A percentile compares a stretch with the other conserved stretches of the same genome.
phyloP scores from a whole-genome alignment of 495 filamentous ascomycete species.

The Ascobolus immersus region DNA sequence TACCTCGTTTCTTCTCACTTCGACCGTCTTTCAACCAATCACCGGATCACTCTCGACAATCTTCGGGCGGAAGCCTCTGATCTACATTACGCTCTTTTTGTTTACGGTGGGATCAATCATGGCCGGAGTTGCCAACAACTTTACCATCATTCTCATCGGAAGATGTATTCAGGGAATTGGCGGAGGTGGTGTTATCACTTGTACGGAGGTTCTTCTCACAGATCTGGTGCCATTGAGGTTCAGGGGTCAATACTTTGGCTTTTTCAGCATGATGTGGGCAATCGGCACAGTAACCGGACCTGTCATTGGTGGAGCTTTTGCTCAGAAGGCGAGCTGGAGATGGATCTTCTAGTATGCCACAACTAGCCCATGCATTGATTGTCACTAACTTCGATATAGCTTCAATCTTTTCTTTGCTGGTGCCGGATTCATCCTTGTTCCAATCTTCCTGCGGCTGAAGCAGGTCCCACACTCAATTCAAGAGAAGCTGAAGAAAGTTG shows the following conservation, averaged over 20 bases:
- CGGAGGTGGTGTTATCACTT: slow-evolving; percentile 37
- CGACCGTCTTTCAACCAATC: slow-evolving; percentile 27
- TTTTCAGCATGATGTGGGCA: slow-evolving; percentile 29
- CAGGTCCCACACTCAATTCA: slow-evolving; percentile 14
- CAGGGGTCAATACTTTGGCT: slow-evolving; percentile 23
- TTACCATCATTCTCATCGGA: slow-evolving; percentile 35
- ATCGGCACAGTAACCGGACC: slow-evolving; percentile 43
- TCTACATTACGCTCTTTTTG: slow-evolving; percentile 26
- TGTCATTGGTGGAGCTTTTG: slow-evolving; percentile 40
- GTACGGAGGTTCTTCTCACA: slow-evolving; percentile 40
- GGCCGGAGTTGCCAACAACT: slow-evolving; percentile 31
- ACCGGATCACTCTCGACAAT: slow-evolving; percentile 28
- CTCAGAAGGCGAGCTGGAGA: slow-evolving; percentile 35
- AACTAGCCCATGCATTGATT: slow-evolving; percentile 1
- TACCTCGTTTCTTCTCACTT: slow-evolving; percentile 28
- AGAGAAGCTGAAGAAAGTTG: slow-evolving; percentile 26
- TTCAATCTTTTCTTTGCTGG: slow-evolving; percentile 23
- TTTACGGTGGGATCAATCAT: slow-evolving; percentile 35
- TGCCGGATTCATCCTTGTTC: slow-evolving; percentile 17
- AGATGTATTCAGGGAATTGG: slow-evolving; percentile 47
- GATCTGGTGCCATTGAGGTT: slow-evolving; percentile 32
- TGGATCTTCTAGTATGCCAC: slow-evolving; percentile 24
- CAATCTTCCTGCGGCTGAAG: slow-evolving; percentile 19
- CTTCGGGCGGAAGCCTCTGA: slow-evolving; percentile 24
- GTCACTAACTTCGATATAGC: too few relatives aligned